These are phyloP conservation scores for Aphanomyces euteiches DNA, from an alignment of 352 stramenopile species.

Conservation along the genomic window DNA sequence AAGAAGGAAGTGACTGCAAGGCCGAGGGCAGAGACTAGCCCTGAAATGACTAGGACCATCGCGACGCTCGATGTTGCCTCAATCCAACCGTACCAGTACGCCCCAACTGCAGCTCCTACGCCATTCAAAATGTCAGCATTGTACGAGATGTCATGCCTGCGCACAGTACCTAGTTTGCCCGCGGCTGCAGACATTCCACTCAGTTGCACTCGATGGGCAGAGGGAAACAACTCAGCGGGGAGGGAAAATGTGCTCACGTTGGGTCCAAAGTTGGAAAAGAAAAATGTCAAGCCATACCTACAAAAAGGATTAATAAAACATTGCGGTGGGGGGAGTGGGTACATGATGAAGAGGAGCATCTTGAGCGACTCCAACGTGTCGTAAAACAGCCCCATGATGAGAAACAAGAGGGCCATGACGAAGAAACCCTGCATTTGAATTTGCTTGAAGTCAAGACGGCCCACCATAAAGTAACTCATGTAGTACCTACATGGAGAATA, in stretches of 20 bases:
- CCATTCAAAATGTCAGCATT: neutral
- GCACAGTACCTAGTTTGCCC: conserved; percentile 55
- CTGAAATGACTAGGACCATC: conserved; percentile 54
- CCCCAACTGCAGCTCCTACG: conserved; percentile 48
- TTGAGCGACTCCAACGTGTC: conserved; percentile 43
- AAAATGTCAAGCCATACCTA: conserved; percentile 62
- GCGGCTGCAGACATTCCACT: conserved; percentile 72
- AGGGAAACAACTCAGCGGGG: conserved; percentile 70
- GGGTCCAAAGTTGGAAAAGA: conserved; percentile 87
- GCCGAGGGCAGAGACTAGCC: conserved; percentile 53
- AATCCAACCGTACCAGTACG: conserved; percentile 59
- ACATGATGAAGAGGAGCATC: conserved; percentile 54
- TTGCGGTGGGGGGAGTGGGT: conserved; percentile 20
- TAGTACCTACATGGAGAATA: conserved; percentile 39
- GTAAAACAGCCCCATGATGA: conserved; percentile 53
- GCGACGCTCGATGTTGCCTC: conserved; percentile 56
- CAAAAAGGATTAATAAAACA: conserved; percentile 2
- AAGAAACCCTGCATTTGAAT: conserved; percentile 83
- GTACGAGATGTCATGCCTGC: neutral
- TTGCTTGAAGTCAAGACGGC: conserved; percentile 60
- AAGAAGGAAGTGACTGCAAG: conserved; percentile 59
- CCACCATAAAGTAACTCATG: conserved; percentile 56
- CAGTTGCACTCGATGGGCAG: conserved; percentile 68
- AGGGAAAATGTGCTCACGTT: conserved; percentile 86
- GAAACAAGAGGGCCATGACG: conserved; percentile 65